Percentiles rank a stretch among this genome's conserved stretches.
These are phyloP conservation scores for Barnettozyma pratensis DNA, from an alignment of 805 yeast species.

Conservation along the genomic window DNA sequence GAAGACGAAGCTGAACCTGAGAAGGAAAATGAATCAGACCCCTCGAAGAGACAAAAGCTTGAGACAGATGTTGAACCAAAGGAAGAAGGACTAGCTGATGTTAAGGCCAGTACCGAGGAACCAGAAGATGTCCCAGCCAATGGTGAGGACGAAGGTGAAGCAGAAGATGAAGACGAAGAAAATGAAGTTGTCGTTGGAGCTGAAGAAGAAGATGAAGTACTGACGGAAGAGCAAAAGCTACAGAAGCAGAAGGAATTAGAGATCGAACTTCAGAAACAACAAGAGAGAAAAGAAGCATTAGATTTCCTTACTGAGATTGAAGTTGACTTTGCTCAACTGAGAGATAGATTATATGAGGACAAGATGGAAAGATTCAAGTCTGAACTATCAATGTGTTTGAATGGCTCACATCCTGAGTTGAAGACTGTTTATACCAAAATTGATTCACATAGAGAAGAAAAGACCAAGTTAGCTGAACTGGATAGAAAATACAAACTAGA, in stretches of 20 bases:
- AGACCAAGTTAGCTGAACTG: slow-evolving; percentile 45
- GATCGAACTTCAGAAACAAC: slow-evolving; percentile 28
- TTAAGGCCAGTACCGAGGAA: background rate
- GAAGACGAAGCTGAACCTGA: slow-evolving; percentile 20
- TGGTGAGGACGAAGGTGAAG: slow-evolving; percentile 8
- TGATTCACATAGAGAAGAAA: slow-evolving; percentile 68
- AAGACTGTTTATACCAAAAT: slow-evolving; percentile 65
- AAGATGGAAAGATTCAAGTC: slow-evolving; percentile 71
- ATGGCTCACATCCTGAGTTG: slow-evolving; percentile 90
- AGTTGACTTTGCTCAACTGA: slow-evolving; percentile 74
- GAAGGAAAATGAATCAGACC: slow-evolving; percentile 19
- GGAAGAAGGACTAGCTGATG: slow-evolving; percentile 12
- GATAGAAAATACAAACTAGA: slow-evolving; percentile 61
- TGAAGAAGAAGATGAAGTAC: slow-evolving; percentile 21
- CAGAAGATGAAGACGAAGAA: slow-evolving; percentile 14
- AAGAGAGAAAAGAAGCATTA: slow-evolving; percentile 56
- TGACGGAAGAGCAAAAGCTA: slow-evolving; percentile 19
- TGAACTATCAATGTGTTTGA: slow-evolving; percentile 80
- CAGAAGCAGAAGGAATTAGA: slow-evolving; percentile 20
- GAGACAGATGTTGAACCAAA: slow-evolving; percentile 7
- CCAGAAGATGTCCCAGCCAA: background rate
- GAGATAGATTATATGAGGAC: slow-evolving; percentile 83
- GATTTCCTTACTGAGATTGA: slow-evolving; percentile 76
- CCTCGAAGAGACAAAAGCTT: slow-evolving; percentile 10
- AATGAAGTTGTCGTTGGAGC: slow-evolving; percentile 18